Percentiles rank a stretch among this genome's conserved stretches.
phyloP scores from a whole-genome alignment of 768 basidiomycete genomes.

The Lentinula sp. region DNA sequence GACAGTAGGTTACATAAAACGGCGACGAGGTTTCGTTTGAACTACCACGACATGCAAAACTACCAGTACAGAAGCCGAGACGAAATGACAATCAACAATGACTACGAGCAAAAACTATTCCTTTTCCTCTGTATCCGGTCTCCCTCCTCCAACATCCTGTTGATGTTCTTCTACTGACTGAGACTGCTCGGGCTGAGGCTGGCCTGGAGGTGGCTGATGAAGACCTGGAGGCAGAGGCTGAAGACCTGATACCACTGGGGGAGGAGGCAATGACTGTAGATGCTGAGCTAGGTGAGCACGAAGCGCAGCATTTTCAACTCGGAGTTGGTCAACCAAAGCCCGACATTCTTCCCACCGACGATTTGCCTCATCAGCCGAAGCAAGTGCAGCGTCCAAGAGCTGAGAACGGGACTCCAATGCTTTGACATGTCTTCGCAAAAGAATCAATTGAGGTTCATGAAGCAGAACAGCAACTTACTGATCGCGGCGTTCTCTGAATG shows the following conservation, averaged over 20 bases:
- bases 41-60: not conserved
- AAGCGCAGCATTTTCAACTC: slow-evolving; percentile 77
- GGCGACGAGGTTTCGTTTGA: not conserved
- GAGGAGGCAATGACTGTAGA: slow-evolving; percentile 36
- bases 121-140: not conserved
- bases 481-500: slow-evolving; percentile 86
- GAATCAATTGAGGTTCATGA: slow-evolving; percentile 8
- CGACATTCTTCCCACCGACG: slow-evolving; percentile 88
- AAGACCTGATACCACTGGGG: slow-evolving; percentile 7
- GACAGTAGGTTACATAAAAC: slow-evolving; percentile 1
- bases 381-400: slow-evolving; percentile 78
- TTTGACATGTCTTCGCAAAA: slow-evolving; percentile 65
- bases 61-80: not conserved
- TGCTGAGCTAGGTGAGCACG: slow-evolving; percentile 57
- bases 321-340: slow-evolving; percentile 81
- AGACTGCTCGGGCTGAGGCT: not conserved
- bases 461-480: slow-evolving; percentile 47
- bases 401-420: slow-evolving; percentile 82
- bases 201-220: not conserved
- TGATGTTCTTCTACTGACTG: not conserved
- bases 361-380: slow-evolving; percentile 84
- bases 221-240: slow-evolving; percentile 4
- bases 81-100: not conserved
- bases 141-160: not conserved
- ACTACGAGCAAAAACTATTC: not conserved